These are phyloP conservation scores for Candida michaelii DNA, from an alignment of 805 yeast species.

Conservation along the genomic window DNA sequence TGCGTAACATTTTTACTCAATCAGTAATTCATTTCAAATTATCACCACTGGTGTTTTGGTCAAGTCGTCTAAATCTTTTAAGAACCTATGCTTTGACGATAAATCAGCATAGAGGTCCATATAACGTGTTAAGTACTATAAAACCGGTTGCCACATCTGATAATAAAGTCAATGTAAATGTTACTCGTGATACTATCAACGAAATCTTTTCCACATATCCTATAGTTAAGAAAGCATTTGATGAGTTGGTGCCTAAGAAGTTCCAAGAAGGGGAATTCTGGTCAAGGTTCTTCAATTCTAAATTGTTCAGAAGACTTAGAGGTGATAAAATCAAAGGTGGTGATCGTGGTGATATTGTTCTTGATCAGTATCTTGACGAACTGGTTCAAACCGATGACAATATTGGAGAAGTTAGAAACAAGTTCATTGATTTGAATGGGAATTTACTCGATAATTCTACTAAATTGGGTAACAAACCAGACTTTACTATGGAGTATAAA, in stretches of 20 bases:
- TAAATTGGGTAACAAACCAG: constrained; percentile 77
- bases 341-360: constrained; percentile 78
- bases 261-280: constrained; percentile 90
- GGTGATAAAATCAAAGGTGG: constrained; percentile 77
- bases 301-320: constrained; percentile 78
- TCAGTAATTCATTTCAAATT: constrained; percentile 79
- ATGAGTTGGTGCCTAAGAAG: constrained; percentile 80
- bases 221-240: constrained; percentile 81
- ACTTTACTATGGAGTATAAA: constrained; percentile 75
- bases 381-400: constrained; percentile 15
- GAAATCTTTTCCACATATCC: constrained; percentile 94
- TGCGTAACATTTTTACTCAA: constrained; percentile 79
- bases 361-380: constrained; percentile 70
- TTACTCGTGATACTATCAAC: constrained; percentile 85
- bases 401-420: constrained; percentile 44
- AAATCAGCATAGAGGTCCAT: constrained; percentile 87
- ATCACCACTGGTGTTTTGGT: constrained; percentile 85
- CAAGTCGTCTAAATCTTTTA: constrained; percentile 71
- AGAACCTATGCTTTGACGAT: constrained; percentile 84
- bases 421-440: constrained; percentile 75
- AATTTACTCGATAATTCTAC: constrained; percentile 81
- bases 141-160: constrained; percentile 92
- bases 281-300: constrained; percentile 92
- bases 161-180: constrained; percentile 88
- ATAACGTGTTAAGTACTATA: constrained; percentile 89